A percentile compares a stretch with the other conserved stretches of the same genome.
phyloP scores from a whole-genome alignment of 768 basidiomycete species.

The Albatrellus ellisii region DNA sequence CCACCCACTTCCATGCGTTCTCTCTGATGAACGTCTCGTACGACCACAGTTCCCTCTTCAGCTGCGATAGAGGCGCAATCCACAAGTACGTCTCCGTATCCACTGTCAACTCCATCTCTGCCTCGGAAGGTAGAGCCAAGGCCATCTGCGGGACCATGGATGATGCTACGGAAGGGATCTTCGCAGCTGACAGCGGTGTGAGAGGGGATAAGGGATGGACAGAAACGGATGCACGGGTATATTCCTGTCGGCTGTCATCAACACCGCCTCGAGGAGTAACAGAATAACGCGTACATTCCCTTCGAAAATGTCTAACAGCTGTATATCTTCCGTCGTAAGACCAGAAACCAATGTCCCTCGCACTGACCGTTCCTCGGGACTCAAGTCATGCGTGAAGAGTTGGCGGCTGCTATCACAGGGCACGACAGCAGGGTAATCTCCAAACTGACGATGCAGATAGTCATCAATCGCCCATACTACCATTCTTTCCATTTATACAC shows the following conservation, averaged over 20 bases:
- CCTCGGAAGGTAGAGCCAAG: constrained; percentile 26
- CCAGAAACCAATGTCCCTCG: constrained; percentile 73
- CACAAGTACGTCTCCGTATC: constrained; percentile 70
- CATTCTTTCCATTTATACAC: constrained; percentile 3
- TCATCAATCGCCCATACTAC: no score
- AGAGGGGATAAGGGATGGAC: constrained; percentile 43
- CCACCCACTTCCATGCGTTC: constrained; percentile 72
- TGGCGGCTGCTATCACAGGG: constrained; percentile 35
- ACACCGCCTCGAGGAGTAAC: not conserved
- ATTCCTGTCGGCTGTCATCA: constrained; percentile 41
- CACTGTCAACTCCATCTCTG: constrained; percentile 24
- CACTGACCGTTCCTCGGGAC: constrained; percentile 51
- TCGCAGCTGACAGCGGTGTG: constrained; percentile 15
- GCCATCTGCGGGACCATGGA: constrained; percentile 26
- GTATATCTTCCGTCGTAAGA: constrained; percentile 48
- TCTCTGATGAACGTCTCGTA: constrained; percentile 70
- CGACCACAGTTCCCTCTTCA: constrained; percentile 61
- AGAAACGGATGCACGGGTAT: constrained; percentile 37
- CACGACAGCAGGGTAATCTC: constrained; percentile 79
- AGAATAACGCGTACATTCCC: constrained; percentile 41
- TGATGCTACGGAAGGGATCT: constrained; percentile 15
- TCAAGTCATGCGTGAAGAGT: constrained; percentile 29
- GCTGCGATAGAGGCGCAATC: constrained; percentile 23
- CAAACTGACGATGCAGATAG: no score
- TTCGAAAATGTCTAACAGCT: constrained; percentile 71